phyloP scores from a whole-genome alignment of 495 filamentous ascomycete genomes.

The Xylaria sp. region DNA sequence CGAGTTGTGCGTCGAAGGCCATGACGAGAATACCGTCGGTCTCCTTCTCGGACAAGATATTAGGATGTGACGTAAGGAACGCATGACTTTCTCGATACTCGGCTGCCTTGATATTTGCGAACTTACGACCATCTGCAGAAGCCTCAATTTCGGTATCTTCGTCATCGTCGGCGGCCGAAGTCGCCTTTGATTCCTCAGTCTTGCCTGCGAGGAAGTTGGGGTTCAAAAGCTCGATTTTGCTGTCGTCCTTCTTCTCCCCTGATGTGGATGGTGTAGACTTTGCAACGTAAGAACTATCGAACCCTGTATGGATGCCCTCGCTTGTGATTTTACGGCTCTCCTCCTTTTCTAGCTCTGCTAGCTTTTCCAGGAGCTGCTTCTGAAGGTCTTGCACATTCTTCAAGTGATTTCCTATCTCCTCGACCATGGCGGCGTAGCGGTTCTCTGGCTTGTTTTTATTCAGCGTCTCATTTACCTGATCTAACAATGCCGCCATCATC shows the following conservation, averaged over 20 bases:
- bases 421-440: slow-evolving; percentile 73
- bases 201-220: slow-evolving; percentile 53
- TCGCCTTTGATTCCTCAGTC: slow-evolving; percentile 32
- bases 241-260: slow-evolving; percentile 49
- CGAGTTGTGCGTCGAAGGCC: slow-evolving; percentile 85
- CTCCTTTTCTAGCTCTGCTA: slow-evolving; percentile 84
- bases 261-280: slow-evolving; percentile 58
- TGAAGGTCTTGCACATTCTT: slow-evolving; percentile 80
- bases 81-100: slow-evolving; percentile 75
- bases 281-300: slow-evolving; percentile 78
- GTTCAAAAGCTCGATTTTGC: slow-evolving; percentile 82
- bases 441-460: slow-evolving; percentile 71
- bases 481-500: slow-evolving; percentile 92
- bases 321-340: slow-evolving; percentile 92
- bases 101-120: slow-evolving; percentile 76
- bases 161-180: slow-evolving; percentile 46
- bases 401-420: slow-evolving; percentile 76
- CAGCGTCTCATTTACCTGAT: slow-evolving; percentile 91
- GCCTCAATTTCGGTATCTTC: slow-evolving; percentile 77
- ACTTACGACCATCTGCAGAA: slow-evolving; percentile 75
- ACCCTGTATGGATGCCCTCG: slow-evolving; percentile 89
- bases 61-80: slow-evolving; percentile 77
- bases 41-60: slow-evolving; percentile 83
- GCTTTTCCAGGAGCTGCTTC: slow-evolving; percentile 70
- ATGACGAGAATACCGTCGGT: slow-evolving; percentile 89